Evolutionary conservation across 106 monocot genomes (phyloP).

Genomic region (Vanilla planifolia): DNA sequence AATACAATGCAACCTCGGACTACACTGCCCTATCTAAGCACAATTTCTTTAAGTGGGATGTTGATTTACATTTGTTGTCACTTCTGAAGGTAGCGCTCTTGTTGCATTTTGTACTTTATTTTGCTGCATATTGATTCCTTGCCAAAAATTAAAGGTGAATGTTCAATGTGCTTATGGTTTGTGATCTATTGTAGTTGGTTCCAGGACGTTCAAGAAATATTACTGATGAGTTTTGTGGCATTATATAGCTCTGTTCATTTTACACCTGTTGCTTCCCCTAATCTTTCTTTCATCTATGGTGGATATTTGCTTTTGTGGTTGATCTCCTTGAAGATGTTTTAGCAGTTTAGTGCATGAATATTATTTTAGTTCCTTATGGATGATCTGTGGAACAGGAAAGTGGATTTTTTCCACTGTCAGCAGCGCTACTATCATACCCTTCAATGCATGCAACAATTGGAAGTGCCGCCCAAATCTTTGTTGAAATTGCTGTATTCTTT

Average conservation of each 20-base stretch:
- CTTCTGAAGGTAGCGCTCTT: slow-evolving; percentile 68
- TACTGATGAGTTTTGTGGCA: neutral
- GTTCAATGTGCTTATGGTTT: neutral
- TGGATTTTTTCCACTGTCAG: slow-evolving; percentile 86
- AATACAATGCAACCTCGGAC: slow-evolving; percentile 61
- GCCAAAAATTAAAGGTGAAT: neutral
- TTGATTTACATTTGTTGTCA: slow-evolving; percentile 61
- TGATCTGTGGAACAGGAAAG: slow-evolving; percentile 52
- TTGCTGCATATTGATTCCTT: neutral
- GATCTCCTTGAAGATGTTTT: neutral
- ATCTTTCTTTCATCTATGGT: neutral
- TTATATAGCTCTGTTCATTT: neutral
- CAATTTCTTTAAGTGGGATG: slow-evolving; percentile 49
- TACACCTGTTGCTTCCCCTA: neutral
- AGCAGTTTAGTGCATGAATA: neutral
- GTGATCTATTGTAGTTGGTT: neutral
- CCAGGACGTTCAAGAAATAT: neutral
- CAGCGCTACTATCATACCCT: slow-evolving; percentile 78
- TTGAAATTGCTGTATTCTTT: slow-evolving; percentile 59
- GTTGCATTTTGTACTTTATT: slow-evolving; percentile 1
- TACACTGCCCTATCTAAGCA: slow-evolving; percentile 67
- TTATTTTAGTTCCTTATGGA: neutral
- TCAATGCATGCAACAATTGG: slow-evolving; percentile 40
- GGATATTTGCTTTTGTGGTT: neutral
- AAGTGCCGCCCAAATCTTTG: slow-evolving; percentile 44